Evolutionary conservation across 2,329 filamentous ascomycete species (phyloP).

Genomic region (Xylariaceae sp.): DNA sequence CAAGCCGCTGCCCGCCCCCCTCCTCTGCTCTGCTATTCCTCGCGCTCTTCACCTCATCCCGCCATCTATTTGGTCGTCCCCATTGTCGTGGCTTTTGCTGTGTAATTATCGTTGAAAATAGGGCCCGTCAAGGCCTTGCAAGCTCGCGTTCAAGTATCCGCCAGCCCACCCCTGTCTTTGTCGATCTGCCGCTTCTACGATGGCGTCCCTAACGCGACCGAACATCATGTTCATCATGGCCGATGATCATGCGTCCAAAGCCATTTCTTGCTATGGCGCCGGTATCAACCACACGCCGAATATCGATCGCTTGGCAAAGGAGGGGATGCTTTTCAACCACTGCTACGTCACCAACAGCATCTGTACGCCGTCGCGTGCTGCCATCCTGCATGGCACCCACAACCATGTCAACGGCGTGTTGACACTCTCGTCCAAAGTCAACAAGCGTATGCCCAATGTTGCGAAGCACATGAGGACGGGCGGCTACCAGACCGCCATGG

Average conservation of each 20-base stretch:
- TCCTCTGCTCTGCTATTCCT: too few relatives aligned
- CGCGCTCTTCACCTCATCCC: too few relatives aligned
- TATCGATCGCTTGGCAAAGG: constrained; percentile 39
- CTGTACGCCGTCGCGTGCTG: constrained; percentile 43
- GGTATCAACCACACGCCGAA: constrained; percentile 45
- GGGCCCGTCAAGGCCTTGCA: too few relatives aligned
- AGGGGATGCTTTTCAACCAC: constrained; percentile 44
- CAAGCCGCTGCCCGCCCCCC: too few relatives aligned
- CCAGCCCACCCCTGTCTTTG: too few relatives aligned
- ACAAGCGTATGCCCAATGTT: neutral
- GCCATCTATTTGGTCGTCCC: too few relatives aligned
- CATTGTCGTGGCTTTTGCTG: too few relatives aligned
- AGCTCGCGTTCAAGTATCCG: too few relatives aligned
- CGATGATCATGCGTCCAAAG: constrained; percentile 23
- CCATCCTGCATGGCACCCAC: constrained; percentile 42
- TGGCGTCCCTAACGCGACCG: constrained; percentile 7
- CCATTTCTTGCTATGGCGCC: constrained; percentile 33
- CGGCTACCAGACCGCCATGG: constrained; percentile 43
- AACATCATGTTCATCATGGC: constrained; percentile 48
- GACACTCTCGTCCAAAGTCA: constrained; percentile 36
- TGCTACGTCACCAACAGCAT: constrained; percentile 48
- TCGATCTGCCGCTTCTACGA: constrained; percentile 49
- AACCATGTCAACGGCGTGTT: constrained; percentile 47
- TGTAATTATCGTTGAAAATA: too few relatives aligned
- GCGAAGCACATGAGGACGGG: constrained; percentile 38